Evolutionary conservation across 164 flowering plant genomes (phyloP).

Genomic region (Liriodendron chinense): DNA sequence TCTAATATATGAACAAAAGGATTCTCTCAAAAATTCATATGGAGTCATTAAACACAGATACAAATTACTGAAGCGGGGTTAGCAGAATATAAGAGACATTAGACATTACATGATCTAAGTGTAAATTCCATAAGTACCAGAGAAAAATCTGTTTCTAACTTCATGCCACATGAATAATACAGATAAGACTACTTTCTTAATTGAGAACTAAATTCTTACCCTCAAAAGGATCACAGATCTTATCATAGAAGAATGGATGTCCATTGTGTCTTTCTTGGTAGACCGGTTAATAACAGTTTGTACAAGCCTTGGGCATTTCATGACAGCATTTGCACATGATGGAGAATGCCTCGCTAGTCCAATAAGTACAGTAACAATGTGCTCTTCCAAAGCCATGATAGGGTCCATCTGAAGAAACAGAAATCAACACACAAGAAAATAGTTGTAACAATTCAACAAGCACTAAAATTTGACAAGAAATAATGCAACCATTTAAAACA

Average conservation of each 20-base stretch:
- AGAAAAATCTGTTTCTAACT: too few species aligned
- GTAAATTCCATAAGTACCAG: too few species aligned
- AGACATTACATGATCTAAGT: too few species aligned
- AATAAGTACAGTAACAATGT: constrained; percentile 57
- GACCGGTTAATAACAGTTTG: constrained; percentile 56
- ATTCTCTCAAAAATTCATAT: too few species aligned
- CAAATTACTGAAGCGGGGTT: too few species aligned
- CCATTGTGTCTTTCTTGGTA: constrained; percentile 31
- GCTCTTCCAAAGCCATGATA: constrained; percentile 61
- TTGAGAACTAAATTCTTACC: constrained; percentile 32
- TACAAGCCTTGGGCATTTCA: constrained; percentile 69
- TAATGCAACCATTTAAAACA: not conserved
- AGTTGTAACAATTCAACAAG: constrained; percentile 2
- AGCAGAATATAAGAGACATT: too few species aligned
- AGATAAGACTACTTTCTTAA: not conserved
- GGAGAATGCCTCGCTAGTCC: constrained; percentile 91
- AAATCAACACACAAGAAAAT: constrained; percentile 4
- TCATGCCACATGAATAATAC: too few species aligned
- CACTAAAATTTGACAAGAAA: not conserved
- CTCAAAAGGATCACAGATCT: constrained; percentile 64
- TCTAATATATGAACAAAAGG: too few species aligned
- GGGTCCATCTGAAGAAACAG: constrained; percentile 57
- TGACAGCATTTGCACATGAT: constrained; percentile 64
- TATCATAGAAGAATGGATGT: constrained; percentile 48
- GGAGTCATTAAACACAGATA: too few species aligned